Evolutionary conservation across 805 yeast genomes (phyloP), one percentile per base, ranked within the genome.

Genomic region (Yarrowia osloensis): DNA sequence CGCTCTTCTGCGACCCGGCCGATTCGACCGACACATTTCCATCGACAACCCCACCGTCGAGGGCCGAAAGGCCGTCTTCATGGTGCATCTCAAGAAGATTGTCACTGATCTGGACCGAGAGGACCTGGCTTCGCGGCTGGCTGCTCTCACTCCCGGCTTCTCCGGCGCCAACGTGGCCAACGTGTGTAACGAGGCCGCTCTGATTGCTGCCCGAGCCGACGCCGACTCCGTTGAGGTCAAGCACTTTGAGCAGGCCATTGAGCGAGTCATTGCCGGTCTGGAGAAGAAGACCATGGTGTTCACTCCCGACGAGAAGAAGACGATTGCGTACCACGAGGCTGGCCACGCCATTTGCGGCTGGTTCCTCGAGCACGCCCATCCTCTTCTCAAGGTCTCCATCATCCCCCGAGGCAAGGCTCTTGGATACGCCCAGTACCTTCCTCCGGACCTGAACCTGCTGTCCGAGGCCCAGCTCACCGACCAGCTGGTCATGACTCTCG

Each of bases 291-390:
- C 93, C 17, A 88, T 89, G 74, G 84, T 95, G 15, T 81, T 96
- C 69, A 86, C 91, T 2, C 88, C 91, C 1, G 93, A 89, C 68
- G 98, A 96, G 75, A 91, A 92, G 79, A 86, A 82, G 70, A 86
- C 91, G 29, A 97, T 96, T 67, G 99, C 99, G 0, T 95, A 89
- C 74, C 99, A 96, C 76, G 99, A 95, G 78, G 99, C 99, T 3
- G 99, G 99, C 4, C 99, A 96, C 78, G 99, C 99, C 12, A 86
- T 95, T 69, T 93, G 98, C 77, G 99, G 99, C 13, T 95, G 99
- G 99, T 92, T 81, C 74, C 83, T 95, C 74, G 85, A 90, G 77
- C 84, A 84, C 77, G 97, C 98, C 1, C 97, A 94, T 75, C 99
- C 99, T 8, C 81, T 96, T 67, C 82, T 95, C 69, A 95, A 95